Evolutionary conservation across 768 basidiomycete species (phyloP), one percentile per base, ranked within the genome.

Genomic region (Lactifluus subvellereus): DNA sequence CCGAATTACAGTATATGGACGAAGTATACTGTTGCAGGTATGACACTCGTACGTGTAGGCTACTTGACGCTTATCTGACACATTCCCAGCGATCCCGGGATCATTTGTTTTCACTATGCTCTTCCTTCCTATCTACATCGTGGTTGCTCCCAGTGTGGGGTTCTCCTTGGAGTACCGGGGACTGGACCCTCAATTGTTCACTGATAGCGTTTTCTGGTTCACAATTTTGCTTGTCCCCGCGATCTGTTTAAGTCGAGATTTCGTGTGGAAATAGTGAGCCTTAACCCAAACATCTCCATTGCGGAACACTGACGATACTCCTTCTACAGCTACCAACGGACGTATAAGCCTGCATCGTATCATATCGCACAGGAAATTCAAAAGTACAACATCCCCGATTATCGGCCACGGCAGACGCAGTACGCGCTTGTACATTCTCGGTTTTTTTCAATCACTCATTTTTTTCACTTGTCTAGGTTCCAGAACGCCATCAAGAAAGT

Each of bases 401-500:
- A 98, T 73, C 82, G 97, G 47, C 97, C 97, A 3, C 82, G 97
- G 61, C 96, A 98, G 75, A 97, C 97, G 75, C 97, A 98, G 88
- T 98, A 69, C 68, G 86, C 82, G 4, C 54, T 64, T 33, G 47
- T 54, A 57, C 30, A 22, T 66, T 32, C 27, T 45, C 10, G 20
- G 54, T 40, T n/a, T 53, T 53, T 27, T 69, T 59, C 66, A 42
- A 37, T 42, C 60, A 54, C 56, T 68, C 33, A 69, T 1, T 10
- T 18, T 42, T 38, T 16, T 45, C 37, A 42, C 62, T 32, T 54
- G 35, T 30, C 6, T 61, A 95, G 92, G 74, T 97, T 97, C 77
- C 94, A 98, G 75, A 97, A 98, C 73, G 97, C 97, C 16, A 99
- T 99, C 81, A 98, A 98, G 76, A 99, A 99, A 74, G 97, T 99